phyloP scores from a whole-genome alignment of 257 asterid genomes.

The Nicotiana benthamiana region DNA sequence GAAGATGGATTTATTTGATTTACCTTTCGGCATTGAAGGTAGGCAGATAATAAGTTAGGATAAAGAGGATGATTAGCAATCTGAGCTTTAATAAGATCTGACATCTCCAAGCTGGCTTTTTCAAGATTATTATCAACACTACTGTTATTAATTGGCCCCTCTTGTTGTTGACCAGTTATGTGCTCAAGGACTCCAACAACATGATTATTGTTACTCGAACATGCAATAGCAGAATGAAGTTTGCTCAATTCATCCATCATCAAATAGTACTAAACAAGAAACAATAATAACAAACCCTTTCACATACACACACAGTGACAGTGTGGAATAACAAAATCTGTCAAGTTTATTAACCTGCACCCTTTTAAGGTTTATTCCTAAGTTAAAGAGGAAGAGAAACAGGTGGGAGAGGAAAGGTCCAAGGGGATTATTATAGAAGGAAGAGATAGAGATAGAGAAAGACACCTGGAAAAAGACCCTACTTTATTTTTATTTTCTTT shows the following conservation, averaged over 20 bases:
- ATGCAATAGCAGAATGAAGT: slow-evolving; percentile 35
- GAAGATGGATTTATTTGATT: not conserved
- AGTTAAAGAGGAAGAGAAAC: not conserved
- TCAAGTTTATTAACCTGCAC: not conserved
- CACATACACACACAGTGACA: not conserved
- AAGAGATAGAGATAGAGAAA: not conserved
- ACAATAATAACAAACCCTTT: not conserved
- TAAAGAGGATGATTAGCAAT: slow-evolving; percentile 82
- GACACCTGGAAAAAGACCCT: not conserved
- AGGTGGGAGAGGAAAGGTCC: not conserved
- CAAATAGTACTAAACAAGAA: not conserved
- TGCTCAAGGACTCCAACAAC: slow-evolving; percentile 7
- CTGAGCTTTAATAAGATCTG: slow-evolving; percentile 58
- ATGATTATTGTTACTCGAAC: slow-evolving; percentile 6
- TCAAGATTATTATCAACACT: slow-evolving; percentile 5
- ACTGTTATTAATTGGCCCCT: not conserved
- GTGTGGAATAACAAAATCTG: not conserved
- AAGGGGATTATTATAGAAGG: not conserved
- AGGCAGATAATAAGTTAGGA: slow-evolving; percentile 66
- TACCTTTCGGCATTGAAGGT: slow-evolving; percentile 70
- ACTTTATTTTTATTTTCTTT: not conserved
- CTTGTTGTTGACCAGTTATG: slow-evolving; percentile 6
- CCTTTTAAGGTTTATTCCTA: not conserved
- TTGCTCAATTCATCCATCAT: slow-evolving; percentile 42
- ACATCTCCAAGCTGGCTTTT: slow-evolving; percentile 16